Evolutionary conservation across 176 grass and related monocot genomes (phyloP), one percentile per base, ranked within the genome.

Genomic region (Tillandsia fasciculata): DNA sequence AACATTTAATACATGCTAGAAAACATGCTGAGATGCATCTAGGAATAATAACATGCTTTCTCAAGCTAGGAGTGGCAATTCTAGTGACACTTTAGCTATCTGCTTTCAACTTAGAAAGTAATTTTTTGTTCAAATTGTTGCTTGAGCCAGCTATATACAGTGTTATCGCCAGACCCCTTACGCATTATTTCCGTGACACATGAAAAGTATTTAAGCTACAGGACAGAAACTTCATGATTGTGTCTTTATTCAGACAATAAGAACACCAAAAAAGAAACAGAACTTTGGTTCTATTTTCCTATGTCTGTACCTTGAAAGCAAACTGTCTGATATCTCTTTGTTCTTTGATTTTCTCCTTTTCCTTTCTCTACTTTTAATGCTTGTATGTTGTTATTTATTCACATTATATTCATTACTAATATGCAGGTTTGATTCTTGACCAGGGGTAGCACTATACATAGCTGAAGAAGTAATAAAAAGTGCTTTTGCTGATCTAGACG

Each of bases 371-470:
- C 33, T 42, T 42, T 7, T 42, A 7, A 13, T 20, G 54, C 13
- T 12, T 70, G 48, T 65, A 66, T 12, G 65, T 65, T 53, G 29
- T 49, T 79, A 63, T 70, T 48, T 70, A 29, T 53, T 64, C 76
- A 81, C 47, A 50, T 69, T 67, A 56, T 53, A 57, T 54, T 65
- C 5, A 0, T 69, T 80, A 50, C 49, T 89, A 52, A 77, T 59
- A 77, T 53, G 71, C 73, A 68, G 57, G 71, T 12, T 63, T 48
- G 64, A 27, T 53, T 73, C 68, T 77, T 89, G 69, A 74, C 49
- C 74, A 97, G 93, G 93, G 66, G 90, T 78, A 28, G 88, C 86
- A 49, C 69, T 97, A 22, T 88, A 85, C 50, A 72, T 97, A 78
- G 81, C 91, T 64, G 73, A 97, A 69, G 77, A 77, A 75, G 65